phyloP scores from a whole-genome alignment of 495 filamentous ascomycete genomes.

The Bathelium albidoporum region DNA sequence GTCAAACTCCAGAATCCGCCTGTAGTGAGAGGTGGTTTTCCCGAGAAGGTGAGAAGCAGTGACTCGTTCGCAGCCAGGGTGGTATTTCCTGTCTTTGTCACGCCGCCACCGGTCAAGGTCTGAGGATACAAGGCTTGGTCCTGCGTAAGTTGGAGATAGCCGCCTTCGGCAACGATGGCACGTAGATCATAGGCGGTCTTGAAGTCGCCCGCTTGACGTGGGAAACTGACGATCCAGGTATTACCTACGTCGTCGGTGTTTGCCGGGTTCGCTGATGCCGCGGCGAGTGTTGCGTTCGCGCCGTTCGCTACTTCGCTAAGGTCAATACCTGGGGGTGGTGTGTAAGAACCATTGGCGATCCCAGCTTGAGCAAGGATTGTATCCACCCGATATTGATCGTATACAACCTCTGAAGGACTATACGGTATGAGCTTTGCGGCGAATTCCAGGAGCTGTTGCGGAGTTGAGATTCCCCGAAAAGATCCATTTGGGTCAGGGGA shows the following conservation, averaged over 20 bases:
- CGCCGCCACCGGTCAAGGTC: neutral
- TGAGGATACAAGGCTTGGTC: conserved; percentile 18
- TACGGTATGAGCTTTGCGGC: neutral
- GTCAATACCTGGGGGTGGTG: neutral
- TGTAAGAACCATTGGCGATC: conserved; percentile 9
- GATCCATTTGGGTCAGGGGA: neutral
- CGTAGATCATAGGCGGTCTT: conserved; percentile 12
- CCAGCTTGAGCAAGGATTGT: conserved; percentile 6
- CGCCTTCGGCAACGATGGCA: conserved; percentile 12
- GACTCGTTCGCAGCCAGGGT: conserved; percentile 9
- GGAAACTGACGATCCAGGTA: conserved; percentile 8
- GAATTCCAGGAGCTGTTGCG: neutral
- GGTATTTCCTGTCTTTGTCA: conserved; percentile 14
- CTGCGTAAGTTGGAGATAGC: conserved; percentile 15
- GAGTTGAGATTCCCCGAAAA: neutral
- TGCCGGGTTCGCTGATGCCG: neutral
- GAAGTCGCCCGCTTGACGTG: conserved; percentile 8
- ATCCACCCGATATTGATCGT: neutral
- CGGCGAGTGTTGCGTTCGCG: neutral
- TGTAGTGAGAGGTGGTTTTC: conserved; percentile 25
- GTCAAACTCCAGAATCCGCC: conserved; percentile 36
- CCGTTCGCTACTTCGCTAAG: neutral
- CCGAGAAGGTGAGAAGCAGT: conserved; percentile 22
- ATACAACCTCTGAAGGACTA: neutral
- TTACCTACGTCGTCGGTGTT: neutral